Conservation (phyloP, 306 rosid genomes). For the Dicorynia guianensis region DNA sequence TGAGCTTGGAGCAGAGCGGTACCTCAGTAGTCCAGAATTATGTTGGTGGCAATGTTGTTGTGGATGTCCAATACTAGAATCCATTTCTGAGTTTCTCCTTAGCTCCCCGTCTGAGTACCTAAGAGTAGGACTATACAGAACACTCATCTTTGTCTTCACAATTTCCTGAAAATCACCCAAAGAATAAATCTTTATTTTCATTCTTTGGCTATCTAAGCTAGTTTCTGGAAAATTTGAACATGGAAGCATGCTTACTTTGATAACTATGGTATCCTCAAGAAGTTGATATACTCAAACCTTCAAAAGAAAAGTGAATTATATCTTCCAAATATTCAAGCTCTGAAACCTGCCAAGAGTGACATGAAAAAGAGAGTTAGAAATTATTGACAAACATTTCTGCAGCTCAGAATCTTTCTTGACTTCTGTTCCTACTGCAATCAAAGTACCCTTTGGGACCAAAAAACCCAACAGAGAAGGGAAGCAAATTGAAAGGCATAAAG, state of each 20-base stretch:
- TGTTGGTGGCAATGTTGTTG: constrained; percentile 52
- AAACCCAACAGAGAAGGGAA: neutral
- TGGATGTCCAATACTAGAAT: constrained; percentile 43
- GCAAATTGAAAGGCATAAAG: constrained; percentile 1
- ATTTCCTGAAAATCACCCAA: constrained; percentile 41
- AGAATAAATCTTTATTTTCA: constrained; percentile 5
- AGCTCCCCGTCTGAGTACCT: constrained; percentile 49
- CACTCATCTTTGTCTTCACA: constrained; percentile 55
- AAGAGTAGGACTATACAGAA: constrained; percentile 55
- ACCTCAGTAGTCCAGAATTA: constrained; percentile 53
- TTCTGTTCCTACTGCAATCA: constrained; percentile 30
- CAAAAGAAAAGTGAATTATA: constrained; percentile 3
- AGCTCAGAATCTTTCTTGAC: constrained; percentile 41
- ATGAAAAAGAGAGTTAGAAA: constrained; percentile 11
- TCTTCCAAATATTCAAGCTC: constrained; percentile 15
- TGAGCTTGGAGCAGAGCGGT: constrained; percentile 71
- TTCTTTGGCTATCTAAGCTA: constrained; percentile 8
- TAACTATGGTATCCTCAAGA: neutral
- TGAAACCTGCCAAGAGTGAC: constrained; percentile 24
- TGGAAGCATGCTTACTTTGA: constrained; percentile 9
- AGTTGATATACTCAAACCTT: neutral
- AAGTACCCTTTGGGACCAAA: constrained; percentile 11
- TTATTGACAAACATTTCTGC: constrained; percentile 24
- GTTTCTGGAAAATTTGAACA: constrained; percentile 1
- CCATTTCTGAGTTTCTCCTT: constrained; percentile 64